Evolutionary conservation across 345 rosid genomes (phyloP), one percentile per base, ranked within the genome.

Genomic region (Acer saccharum): DNA sequence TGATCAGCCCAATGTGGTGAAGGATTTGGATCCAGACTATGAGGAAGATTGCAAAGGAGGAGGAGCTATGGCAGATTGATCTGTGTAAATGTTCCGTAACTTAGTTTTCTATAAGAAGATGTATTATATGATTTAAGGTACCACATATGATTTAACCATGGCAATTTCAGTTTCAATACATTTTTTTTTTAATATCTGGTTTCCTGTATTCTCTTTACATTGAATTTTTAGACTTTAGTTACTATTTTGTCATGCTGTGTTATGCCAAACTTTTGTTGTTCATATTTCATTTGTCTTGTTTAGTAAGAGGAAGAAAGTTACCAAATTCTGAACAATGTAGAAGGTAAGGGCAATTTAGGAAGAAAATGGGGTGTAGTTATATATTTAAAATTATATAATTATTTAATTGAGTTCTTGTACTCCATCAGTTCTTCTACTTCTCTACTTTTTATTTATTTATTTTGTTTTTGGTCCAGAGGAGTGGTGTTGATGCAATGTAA

Each of bases 1-100:
- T 43, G 78, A 80, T 0, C 20, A 70, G 72, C 85, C 65, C 39
- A 8, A 23, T 74, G 69, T 66, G 48, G 83, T 63, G 81, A 80
- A 78, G 69, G 90, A 87, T 85, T 79, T 86, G 65, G 90, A 85
- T 82, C 78, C 77, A 83, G 88, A 86, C 77, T 80, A 20, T 55
- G 87, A 75, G 62, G 78, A 81, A 65, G 86, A 83, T 79, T 72
- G 41, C 29, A 68, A 29, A 29, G 32, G 41, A 67, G 23, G 48
- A 65, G 79, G 64, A 39, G 10, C 20, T n/a, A n/a, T 35, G 58
- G 71, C 41, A 1, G 75, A 50, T 41, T 41, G 68, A 50, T 64
- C 68, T 61, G 21, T 76, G 72, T 76, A 23, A 79, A 72, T 68
- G 68, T 16, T 2, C n/a, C 5, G n/a, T 16, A 54, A 4, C 18